A percentile compares a stretch with the other conserved stretches of the same genome.
phyloP scores from a whole-genome alignment of 805 yeast genomes.

The Saitoella complicata region DNA sequence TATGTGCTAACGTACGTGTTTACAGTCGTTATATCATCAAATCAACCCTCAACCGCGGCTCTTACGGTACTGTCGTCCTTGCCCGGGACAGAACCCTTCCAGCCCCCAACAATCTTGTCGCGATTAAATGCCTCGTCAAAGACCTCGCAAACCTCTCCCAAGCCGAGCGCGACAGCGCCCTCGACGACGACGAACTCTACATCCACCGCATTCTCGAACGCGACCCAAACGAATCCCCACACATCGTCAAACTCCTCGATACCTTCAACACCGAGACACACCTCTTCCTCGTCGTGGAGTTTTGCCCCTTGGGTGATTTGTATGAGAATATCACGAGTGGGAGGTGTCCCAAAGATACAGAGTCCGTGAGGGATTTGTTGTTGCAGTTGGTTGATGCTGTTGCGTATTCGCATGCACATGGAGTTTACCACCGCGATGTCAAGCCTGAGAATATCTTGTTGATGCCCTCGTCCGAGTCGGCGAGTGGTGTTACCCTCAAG shows the following conservation, averaged over 20 bases:
- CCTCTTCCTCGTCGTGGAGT: conserved; percentile 68
- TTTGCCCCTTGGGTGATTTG: conserved; percentile 69
- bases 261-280: conserved; percentile 40
- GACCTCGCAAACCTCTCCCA: conserved; percentile 11
- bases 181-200: conserved; percentile 21
- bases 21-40: too few relatives aligned
- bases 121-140: conserved; percentile 70
- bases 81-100: conserved; percentile 49
- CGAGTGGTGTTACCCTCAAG: conserved; percentile 36
- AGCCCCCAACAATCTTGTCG: conserved; percentile 35
- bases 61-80: conserved; percentile 79
- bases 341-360: conserved; percentile 83
- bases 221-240: conserved; percentile 50
- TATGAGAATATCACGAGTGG: conserved; percentile 73
- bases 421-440: conserved; percentile 84
- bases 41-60: conserved; percentile 57
- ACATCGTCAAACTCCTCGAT: conserved; percentile 59
- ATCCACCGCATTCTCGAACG: conserved; percentile 31
- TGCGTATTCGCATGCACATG: conserved; percentile 61
- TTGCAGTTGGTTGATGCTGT: conserved; percentile 71
- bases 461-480: conserved; percentile 29
- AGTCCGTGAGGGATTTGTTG: conserved; percentile 43
- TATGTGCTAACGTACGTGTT: too few relatives aligned
- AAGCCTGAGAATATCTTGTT: conserved; percentile 89
- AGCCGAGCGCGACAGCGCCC: conserved; percentile 8